A percentile compares a stretch with the other conserved stretches of the same genome.
phyloP scores from a whole-genome alignment of 495 filamentous ascomycete species.

The Aspergillus steynii region DNA sequence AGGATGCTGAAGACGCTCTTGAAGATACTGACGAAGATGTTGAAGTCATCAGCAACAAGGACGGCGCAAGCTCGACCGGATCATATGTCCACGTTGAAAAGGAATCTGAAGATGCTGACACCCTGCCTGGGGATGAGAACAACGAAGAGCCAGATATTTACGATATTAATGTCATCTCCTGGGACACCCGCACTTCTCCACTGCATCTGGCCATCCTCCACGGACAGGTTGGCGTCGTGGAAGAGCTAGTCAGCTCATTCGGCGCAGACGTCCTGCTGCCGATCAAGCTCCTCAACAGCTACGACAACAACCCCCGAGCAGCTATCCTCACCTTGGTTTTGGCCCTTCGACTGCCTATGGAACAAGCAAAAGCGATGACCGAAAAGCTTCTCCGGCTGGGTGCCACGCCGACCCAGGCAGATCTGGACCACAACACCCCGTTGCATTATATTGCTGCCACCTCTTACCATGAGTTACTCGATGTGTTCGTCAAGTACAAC shows the following conservation, averaged over 20 bases:
- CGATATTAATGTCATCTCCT: slow-evolving; percentile 71
- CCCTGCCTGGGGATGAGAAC: slow-evolving; percentile 49
- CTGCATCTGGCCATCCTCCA: slow-evolving; percentile 75
- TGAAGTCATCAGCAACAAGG: slow-evolving; percentile 43
- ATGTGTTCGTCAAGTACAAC: slow-evolving; percentile 61
- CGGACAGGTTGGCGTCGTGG: slow-evolving; percentile 66
- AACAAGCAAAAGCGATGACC: slow-evolving; percentile 61
- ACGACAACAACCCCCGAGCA: slow-evolving; percentile 43
- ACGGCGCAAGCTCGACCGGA: slow-evolving; percentile 45
- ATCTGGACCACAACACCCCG: slow-evolving; percentile 56
- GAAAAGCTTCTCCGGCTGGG: slow-evolving; percentile 65
- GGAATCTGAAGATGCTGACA: slow-evolving; percentile 22
- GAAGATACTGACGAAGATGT: slow-evolving; percentile 40
- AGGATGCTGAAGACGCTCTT: slow-evolving; percentile 39
- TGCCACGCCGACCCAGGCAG: slow-evolving; percentile 71
- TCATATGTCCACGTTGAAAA: slow-evolving; percentile 68
- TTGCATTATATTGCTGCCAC: slow-evolving; percentile 57
- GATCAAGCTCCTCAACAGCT: slow-evolving; percentile 56
- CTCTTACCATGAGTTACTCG: slow-evolving; percentile 51
- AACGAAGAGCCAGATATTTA: slow-evolving; percentile 74
- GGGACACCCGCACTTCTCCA: slow-evolving; percentile 70
- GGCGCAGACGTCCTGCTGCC: slow-evolving; percentile 73
- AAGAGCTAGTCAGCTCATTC: slow-evolving; percentile 67
- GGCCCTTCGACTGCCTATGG: slow-evolving; percentile 51
- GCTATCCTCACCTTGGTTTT: slow-evolving; percentile 68